Conservation (phyloP, 2,329 filamentous ascomycete genomes). For the Penicillium paneum region DNA sequence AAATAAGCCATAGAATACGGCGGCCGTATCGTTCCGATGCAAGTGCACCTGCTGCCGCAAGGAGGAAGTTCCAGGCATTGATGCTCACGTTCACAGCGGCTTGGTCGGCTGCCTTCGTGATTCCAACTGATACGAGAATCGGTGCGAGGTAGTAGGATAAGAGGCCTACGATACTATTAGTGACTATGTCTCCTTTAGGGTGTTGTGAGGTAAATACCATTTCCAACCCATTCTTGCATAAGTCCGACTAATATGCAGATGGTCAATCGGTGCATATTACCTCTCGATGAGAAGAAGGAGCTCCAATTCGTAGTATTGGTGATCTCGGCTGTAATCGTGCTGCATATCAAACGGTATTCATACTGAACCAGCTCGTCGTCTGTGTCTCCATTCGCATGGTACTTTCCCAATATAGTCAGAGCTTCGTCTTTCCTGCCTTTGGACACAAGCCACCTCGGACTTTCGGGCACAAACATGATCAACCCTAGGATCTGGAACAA, state of each 20-base stretch:
- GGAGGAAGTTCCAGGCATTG: constrained; percentile 23
- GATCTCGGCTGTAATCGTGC: constrained; percentile 16
- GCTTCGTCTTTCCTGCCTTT: constrained; percentile 58
- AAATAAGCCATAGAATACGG: constrained; percentile 21
- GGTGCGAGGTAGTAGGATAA: constrained; percentile 37
- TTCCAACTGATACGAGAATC: constrained; percentile 36
- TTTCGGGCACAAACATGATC: constrained; percentile 58
- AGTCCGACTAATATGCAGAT: constrained; percentile 21
- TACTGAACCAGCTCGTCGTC: constrained; percentile 24
- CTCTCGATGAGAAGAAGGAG: constrained; percentile 17
- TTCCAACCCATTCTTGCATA: constrained; percentile 23
- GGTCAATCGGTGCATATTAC: constrained; percentile 14
- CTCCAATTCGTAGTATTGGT: constrained; percentile 12
- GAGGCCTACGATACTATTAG: constrained; percentile 16
- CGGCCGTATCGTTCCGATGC: constrained; percentile 25
- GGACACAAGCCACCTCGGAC: constrained; percentile 61
- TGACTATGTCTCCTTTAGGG: too few relatives aligned
- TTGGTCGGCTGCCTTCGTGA: constrained; percentile 26
- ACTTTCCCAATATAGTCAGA: constrained; percentile 53
- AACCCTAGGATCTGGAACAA: constrained; percentile 47
- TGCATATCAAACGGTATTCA: constrained; percentile 22
- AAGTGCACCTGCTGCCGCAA: constrained; percentile 19
- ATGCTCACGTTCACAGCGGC: constrained; percentile 26
- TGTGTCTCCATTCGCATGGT: constrained; percentile 53
- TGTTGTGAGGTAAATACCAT: constrained; percentile 9